phyloP scores from a whole-genome alignment of 345 rosid genomes.

The Acer negundo region DNA sequence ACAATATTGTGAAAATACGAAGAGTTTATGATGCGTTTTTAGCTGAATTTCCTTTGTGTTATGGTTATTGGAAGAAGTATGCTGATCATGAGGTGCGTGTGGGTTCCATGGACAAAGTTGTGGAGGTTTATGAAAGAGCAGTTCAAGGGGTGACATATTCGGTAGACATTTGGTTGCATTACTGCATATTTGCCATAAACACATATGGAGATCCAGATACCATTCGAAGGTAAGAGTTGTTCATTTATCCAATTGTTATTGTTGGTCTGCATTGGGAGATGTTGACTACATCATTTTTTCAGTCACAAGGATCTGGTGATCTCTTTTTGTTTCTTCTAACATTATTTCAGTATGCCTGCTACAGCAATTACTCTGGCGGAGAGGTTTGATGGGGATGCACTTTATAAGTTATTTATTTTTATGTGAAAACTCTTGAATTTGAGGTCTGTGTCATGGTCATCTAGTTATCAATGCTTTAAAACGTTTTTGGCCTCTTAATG shows the following conservation, averaged over 20 bases:
- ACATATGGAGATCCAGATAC: slow-evolving; percentile 95
- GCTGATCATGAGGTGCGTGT: slow-evolving; percentile 93
- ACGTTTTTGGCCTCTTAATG: slow-evolving; percentile 26
- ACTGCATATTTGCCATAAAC: slow-evolving; percentile 76
- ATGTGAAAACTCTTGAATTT: slow-evolving; percentile 40
- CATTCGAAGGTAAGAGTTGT: slow-evolving; percentile 78
- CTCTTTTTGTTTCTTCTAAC: slow-evolving; percentile 59
- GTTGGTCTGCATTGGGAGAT: slow-evolving; percentile 26
- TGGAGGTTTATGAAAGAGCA: slow-evolving; percentile 95
- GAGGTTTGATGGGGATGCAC: slow-evolving; percentile 63
- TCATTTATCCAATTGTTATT: slow-evolving; percentile 20
- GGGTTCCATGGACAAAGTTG: slow-evolving; percentile 89
- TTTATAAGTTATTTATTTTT: slow-evolving; percentile 42
- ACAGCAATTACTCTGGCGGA: slow-evolving; percentile 71
- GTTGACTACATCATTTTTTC: slow-evolving; percentile 28
- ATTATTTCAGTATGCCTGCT: slow-evolving; percentile 61
- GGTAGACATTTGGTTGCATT: slow-evolving; percentile 96
- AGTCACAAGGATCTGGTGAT: slow-evolving; percentile 36
- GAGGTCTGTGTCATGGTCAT: slow-evolving; percentile 37
- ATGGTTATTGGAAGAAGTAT: slow-evolving; percentile 99
- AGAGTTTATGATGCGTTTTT: slow-evolving; percentile 90
- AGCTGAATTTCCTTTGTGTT: slow-evolving; percentile 93
- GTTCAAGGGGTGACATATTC: slow-evolving; percentile 93
- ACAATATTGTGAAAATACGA: slow-evolving; percentile 71
- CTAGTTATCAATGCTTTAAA: slow-evolving; percentile 32